Evolutionary conservation across 2,329 filamentous ascomycete genomes (phyloP).

Genomic region (Aspergillus unguis): DNA sequence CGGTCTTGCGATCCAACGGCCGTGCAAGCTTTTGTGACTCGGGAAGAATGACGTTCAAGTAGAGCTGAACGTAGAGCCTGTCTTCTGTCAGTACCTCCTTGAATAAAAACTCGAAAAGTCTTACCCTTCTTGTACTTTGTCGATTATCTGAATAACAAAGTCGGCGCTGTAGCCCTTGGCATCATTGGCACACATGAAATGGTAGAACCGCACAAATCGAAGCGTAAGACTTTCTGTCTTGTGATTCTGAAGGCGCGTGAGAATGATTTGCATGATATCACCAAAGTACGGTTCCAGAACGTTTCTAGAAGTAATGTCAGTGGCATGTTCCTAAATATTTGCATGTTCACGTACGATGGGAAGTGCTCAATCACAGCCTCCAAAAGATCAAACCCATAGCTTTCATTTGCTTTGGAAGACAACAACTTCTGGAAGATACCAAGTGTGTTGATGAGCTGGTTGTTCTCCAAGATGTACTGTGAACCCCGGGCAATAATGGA

Average conservation of each 20-base stretch:
- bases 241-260: slow-evolving; percentile 67
- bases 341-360: slow-evolving; percentile 56
- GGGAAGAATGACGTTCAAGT: slow-evolving; percentile 80
- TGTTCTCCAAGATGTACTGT: slow-evolving; percentile 68
- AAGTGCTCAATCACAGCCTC: slow-evolving; percentile 74
- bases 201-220: slow-evolving; percentile 90
- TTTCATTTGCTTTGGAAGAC: slow-evolving; percentile 75
- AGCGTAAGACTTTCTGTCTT: slow-evolving; percentile 81
- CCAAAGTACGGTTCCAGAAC: slow-evolving; percentile 73
- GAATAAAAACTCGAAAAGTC: slow-evolving; percentile 18
- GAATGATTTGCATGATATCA: slow-evolving; percentile 75
- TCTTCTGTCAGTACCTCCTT: slow-evolving; percentile 13
- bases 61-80: slow-evolving; percentile 76
- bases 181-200: slow-evolving; percentile 76
- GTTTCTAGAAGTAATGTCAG: slow-evolving; percentile 42
- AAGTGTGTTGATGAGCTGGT: slow-evolving; percentile 83
- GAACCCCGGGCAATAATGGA: slow-evolving; percentile 78
- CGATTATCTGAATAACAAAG: slow-evolving; percentile 83
- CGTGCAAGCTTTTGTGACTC: slow-evolving; percentile 84
- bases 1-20: slow-evolving; percentile 87
- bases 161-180: slow-evolving; percentile 85
- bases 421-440: slow-evolving; percentile 94
- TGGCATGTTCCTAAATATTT: background rate
- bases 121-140: slow-evolving; percentile 69
- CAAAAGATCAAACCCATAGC: slow-evolving; percentile 83